Evolutionary conservation across 2,329 filamentous ascomycete species (phyloP).

Genomic region (Tolypocladium nubicola): DNA sequence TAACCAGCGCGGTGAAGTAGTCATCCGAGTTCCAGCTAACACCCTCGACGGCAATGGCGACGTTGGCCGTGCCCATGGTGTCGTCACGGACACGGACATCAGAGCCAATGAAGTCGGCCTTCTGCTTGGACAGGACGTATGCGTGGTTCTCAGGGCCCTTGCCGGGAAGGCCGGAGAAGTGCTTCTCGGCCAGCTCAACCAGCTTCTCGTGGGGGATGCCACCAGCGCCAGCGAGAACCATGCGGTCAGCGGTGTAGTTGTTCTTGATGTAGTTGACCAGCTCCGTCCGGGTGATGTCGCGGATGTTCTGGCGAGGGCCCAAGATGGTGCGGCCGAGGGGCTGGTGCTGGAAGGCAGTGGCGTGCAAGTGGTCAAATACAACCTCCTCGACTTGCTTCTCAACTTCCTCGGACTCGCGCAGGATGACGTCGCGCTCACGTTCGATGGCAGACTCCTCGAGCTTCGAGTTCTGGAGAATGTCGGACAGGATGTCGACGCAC

Average conservation of each 20-base stretch:
- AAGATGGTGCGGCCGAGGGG: slow-evolving; percentile 95
- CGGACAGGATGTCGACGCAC: slow-evolving; percentile 95
- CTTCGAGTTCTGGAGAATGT: slow-evolving; percentile 99
- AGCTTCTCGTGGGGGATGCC: slow-evolving; percentile 90
- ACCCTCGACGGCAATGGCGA: slow-evolving; percentile 97
- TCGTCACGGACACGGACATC: slow-evolving; percentile 94
- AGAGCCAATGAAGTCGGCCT: slow-evolving; percentile 92
- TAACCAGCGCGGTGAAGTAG: slow-evolving; percentile 96
- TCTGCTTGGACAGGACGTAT: slow-evolving; percentile 69
- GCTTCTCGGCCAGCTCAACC: slow-evolving; percentile 91
- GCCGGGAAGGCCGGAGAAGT: slow-evolving; percentile 73
- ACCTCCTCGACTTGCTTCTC: slow-evolving; percentile 99
- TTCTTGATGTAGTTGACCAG: slow-evolving; percentile 95
- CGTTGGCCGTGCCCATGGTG: slow-evolving; percentile 91
- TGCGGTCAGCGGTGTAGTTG: slow-evolving; percentile 99
- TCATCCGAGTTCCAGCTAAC: slow-evolving; percentile 99
- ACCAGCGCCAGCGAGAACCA: slow-evolving; percentile 94
- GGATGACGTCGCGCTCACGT: slow-evolving; percentile 96
- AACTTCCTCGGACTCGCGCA: slow-evolving; percentile 97
- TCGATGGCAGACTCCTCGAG: slow-evolving; percentile 88
- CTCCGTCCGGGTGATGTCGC: slow-evolving; percentile 86
- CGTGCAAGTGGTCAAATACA: slow-evolving; percentile 97
- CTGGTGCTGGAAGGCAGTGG: slow-evolving; percentile 94
- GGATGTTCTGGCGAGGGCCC: slow-evolving; percentile 95
- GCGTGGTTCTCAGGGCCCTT: slow-evolving; percentile 66